These are phyloP conservation scores for Trametes villosa DNA, from an alignment of 768 basidiomycete species.

Conservation along the genomic window DNA sequence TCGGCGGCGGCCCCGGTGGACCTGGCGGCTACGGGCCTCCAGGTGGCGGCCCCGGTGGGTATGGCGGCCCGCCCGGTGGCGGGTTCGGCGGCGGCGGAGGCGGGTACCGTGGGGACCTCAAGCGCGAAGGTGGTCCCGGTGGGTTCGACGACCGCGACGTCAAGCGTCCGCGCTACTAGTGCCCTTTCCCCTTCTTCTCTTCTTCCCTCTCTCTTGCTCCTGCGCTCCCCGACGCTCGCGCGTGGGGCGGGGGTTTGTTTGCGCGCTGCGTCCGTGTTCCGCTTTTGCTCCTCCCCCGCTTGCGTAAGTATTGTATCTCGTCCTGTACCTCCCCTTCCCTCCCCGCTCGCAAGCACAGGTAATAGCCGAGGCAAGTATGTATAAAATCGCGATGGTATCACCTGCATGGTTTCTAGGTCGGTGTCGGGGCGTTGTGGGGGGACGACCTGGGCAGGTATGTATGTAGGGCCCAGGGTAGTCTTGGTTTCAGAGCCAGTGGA, in stretches of 20 bases:
- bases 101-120: conserved; percentile 73
- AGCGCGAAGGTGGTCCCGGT: conserved; percentile 74
- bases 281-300: conserved; percentile 10
- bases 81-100: conserved; percentile 54
- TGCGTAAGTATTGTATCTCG: conserved; percentile 26
- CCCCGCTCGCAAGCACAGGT: conserved; percentile 21
- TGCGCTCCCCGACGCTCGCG: conserved; percentile 1
- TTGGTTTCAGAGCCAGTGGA: background rate
- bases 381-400: conserved; percentile 14
- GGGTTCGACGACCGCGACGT: conserved; percentile 82
- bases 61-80: conserved; percentile 52
- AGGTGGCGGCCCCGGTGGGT: conserved; percentile 48
- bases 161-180: conserved; percentile 79
- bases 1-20: conserved; percentile 36
- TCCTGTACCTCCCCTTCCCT: conserved; percentile 13
- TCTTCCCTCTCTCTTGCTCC: background rate
- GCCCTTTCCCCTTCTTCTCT: conserved; percentile 2
- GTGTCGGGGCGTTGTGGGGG: background rate
- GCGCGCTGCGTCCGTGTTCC: background rate
- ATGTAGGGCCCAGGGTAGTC: no score
- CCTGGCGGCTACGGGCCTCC: conserved; percentile 44
- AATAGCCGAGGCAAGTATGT: conserved; percentile 27
- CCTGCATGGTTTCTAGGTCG: background rate
- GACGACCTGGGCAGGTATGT: no score
- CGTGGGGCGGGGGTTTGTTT: conserved; percentile 15